Percentiles rank a stretch among this genome's conserved stretches.
These are phyloP conservation scores for Tricholoma sp. DNA, from an alignment of 768 basidiomycete species.

Conservation along the genomic window DNA sequence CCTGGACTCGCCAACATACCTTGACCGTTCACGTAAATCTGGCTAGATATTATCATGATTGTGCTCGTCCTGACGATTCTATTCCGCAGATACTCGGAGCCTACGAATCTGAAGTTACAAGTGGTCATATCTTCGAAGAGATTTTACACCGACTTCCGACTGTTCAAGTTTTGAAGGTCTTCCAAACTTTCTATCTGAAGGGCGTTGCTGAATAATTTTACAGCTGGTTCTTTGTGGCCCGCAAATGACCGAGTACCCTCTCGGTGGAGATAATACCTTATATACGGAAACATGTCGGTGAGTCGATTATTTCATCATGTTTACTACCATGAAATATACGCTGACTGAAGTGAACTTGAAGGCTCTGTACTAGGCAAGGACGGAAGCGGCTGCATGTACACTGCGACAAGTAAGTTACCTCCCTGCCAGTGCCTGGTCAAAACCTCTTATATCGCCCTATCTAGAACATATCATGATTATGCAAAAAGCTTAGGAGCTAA, in stretches of 20 bases:
- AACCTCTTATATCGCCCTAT: not conserved
- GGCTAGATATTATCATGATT: no score
- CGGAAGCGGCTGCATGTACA: conserved; percentile 22
- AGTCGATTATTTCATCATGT: no score
- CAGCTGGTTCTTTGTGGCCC: conserved; percentile 1
- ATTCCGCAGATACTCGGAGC: conserved; percentile 3
- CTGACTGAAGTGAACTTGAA: conserved; percentile 3
- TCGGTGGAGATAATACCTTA: conserved; percentile 2
- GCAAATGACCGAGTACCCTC: not conserved
- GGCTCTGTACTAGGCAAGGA: conserved; percentile 18
- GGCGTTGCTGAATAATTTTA: not conserved
- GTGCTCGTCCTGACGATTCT: no score
- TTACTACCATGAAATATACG: no score
- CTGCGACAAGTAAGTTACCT: conserved; percentile 18
- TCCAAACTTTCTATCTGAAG: no score
- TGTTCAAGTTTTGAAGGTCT: not conserved
- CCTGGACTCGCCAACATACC: not conserved
- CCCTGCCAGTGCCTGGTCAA: not conserved
- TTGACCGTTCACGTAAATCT: not conserved
- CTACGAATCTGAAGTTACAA: not conserved
- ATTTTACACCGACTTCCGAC: not conserved
- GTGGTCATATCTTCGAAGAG: not conserved
- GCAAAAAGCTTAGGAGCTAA: conserved; percentile 9
- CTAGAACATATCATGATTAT: conserved; percentile 27
- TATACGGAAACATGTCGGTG: conserved; percentile 28